Evolutionary conservation across 345 rosid genomes (phyloP).

Genomic region (Sonneratia alba): DNA sequence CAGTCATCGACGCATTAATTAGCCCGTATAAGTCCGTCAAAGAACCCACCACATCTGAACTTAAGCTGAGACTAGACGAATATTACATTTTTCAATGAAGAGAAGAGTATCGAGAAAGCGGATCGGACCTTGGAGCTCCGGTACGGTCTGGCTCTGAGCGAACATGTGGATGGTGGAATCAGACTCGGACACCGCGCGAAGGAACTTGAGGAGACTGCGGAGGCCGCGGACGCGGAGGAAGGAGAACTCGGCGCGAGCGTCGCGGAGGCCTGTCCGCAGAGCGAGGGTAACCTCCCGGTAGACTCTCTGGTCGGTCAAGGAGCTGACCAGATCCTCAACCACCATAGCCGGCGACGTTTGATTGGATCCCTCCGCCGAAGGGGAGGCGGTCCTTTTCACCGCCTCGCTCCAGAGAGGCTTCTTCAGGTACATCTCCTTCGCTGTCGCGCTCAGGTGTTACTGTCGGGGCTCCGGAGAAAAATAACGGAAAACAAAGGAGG

Average conservation of each 20-base stretch:
- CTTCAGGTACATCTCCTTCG: conserved; percentile 40
- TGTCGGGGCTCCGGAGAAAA: too few species aligned
- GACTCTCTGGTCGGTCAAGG: conserved; percentile 51
- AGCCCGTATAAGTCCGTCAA: not conserved
- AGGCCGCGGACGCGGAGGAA: conserved; percentile 89
- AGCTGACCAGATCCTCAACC: conserved; percentile 61
- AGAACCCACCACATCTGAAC: not conserved
- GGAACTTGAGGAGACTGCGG: conserved; percentile 74
- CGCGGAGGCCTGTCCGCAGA: conserved; percentile 74
- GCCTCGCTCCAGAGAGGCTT: conserved; percentile 51
- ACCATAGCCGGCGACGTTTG: conserved; percentile 35
- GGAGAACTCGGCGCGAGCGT: conserved; percentile 83
- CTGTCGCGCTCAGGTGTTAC: not conserved
- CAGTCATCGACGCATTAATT: not conserved
- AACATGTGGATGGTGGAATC: conserved; percentile 64
- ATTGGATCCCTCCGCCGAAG: conserved; percentile 12
- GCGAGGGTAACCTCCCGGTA: conserved; percentile 88
- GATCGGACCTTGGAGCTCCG: conserved; percentile 64
- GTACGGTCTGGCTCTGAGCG: conserved; percentile 60
- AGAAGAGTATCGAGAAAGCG: not conserved
- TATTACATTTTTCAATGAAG: not conserved
- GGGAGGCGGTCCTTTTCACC: conserved; percentile 18
- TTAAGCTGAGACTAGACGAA: not conserved
- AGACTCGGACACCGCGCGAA: conserved; percentile 61
- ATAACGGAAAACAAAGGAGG: too few species aligned